Percentiles rank a stretch among this genome's conserved stretches.
phyloP scores from a whole-genome alignment of 306 rosid genomes.

The Nissolia schottii region DNA sequence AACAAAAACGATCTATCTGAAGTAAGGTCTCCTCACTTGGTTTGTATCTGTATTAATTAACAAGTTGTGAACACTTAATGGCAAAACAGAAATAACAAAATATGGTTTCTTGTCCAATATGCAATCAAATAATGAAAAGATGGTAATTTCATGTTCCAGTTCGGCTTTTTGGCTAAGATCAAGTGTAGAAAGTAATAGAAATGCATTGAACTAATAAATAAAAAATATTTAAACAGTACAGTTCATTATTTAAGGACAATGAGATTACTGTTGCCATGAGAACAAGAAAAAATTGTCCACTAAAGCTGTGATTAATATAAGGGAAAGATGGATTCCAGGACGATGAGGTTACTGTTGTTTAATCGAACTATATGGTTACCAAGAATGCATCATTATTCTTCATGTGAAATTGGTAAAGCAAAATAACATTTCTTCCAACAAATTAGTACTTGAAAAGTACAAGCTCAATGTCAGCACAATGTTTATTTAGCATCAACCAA shows the following conservation, averaged over 20 bases:
- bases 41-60: constrained; percentile 63
- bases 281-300: neutral
- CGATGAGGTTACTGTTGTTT: neutral
- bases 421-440: neutral
- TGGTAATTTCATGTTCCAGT: constrained; percentile 3
- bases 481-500: neutral
- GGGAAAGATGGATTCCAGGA: neutral
- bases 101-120: neutral
- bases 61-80: constrained; percentile 22
- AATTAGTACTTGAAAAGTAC: neutral
- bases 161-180: too few relatives aligned
- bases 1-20: constrained; percentile 96
- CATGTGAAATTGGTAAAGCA: neutral
- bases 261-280: neutral
- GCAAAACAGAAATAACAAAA: constrained; percentile 13
- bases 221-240: neutral
- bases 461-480: neutral
- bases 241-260: too few relatives aligned
- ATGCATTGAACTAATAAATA: neutral
- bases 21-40: constrained; percentile 86
- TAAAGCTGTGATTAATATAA: neutral
- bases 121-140: constrained; percentile 9
- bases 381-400: neutral
- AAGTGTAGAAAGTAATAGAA: constrained; percentile 6
- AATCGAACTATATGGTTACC: neutral